Percentiles rank a stretch among this genome's conserved stretches.
phyloP scores from a whole-genome alignment of 164 flowering plant species.

The Buxus sempervirens region DNA sequence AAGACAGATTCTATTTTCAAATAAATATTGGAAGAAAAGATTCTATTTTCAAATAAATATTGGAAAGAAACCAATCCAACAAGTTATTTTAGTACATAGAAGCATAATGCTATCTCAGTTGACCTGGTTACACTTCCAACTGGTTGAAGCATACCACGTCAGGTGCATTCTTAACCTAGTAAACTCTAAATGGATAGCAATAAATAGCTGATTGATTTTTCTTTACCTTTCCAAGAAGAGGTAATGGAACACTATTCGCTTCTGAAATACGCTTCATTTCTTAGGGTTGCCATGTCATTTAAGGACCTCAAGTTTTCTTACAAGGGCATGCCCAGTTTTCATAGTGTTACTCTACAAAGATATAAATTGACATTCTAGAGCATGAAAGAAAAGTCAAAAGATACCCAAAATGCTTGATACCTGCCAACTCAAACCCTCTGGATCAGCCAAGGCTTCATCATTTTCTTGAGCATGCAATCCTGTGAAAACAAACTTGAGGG shows the following conservation, averaged over 20 bases:
- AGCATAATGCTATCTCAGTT: neutral
- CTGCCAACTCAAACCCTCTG: slow-evolving; percentile 83
- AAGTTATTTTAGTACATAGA: slow-evolving; percentile 1
- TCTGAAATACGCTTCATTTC: neutral
- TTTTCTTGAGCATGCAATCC: slow-evolving; percentile 36
- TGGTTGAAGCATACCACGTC: too few relatives aligned
- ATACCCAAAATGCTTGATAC: slow-evolving; percentile 23
- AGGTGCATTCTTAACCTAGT: too few relatives aligned
- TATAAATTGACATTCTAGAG: neutral
- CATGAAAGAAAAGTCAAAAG: neutral
- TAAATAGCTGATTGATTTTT: too few relatives aligned
- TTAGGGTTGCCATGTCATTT: neutral
- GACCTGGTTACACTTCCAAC: too few relatives aligned
- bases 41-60: neutral
- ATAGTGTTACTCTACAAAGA: neutral
- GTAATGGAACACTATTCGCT: neutral
- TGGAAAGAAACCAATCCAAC: neutral
- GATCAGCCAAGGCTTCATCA: slow-evolving; percentile 61
- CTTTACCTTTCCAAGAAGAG: neutral
- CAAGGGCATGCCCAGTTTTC: neutral
- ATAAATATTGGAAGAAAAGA: neutral
- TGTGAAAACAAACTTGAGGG: slow-evolving; percentile 52
- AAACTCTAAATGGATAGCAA: too few relatives aligned
- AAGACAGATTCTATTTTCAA: neutral
- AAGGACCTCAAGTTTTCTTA: neutral